Conservation (phyloP, 2,329 filamentous ascomycete genomes). For the Huntiella savannae region DNA sequence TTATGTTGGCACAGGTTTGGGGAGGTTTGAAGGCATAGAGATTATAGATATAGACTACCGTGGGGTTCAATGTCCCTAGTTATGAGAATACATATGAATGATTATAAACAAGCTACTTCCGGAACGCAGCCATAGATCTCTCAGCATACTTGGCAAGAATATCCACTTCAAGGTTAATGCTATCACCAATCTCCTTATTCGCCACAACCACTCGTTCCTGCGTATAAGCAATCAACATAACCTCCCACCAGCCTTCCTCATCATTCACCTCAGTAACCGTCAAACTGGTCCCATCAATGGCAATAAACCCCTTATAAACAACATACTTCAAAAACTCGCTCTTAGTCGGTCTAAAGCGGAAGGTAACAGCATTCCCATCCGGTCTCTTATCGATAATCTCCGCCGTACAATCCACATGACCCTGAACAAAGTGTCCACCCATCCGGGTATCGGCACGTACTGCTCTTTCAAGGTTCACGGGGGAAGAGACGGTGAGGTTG, state of each 20-base stretch:
- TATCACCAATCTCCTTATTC: conserved; percentile 57
- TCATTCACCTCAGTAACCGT: conserved; percentile 81
- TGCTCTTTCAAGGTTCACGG: conserved; percentile 84
- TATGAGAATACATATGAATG: background rate
- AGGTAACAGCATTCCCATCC: conserved; percentile 79
- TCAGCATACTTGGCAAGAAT: conserved; percentile 72
- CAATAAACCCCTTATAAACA: conserved; percentile 91
- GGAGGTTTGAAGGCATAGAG: conserved; percentile 19
- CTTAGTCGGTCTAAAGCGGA: conserved; percentile 59
- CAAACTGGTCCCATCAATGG: conserved; percentile 83
- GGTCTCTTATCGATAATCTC: conserved; percentile 50
- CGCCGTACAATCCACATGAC: conserved; percentile 84
- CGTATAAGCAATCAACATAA: conserved; percentile 95
- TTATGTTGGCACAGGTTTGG: conserved; percentile 57
- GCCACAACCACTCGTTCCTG: conserved; percentile 80
- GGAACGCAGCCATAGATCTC: conserved; percentile 69
- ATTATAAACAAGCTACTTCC: background rate
- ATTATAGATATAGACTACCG: conserved; percentile 2
- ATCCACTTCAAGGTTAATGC: conserved; percentile 85
- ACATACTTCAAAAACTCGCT: conserved; percentile 61
- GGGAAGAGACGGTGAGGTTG: conserved; percentile 40
- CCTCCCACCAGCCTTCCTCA: conserved; percentile 65
- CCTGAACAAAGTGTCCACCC: conserved; percentile 96
- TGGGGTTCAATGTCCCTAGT: background rate
- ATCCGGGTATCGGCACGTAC: conserved; percentile 83